Base-by-base conservation (phyloP, 306 rosid species). In the Fragaria vesca region DNA sequence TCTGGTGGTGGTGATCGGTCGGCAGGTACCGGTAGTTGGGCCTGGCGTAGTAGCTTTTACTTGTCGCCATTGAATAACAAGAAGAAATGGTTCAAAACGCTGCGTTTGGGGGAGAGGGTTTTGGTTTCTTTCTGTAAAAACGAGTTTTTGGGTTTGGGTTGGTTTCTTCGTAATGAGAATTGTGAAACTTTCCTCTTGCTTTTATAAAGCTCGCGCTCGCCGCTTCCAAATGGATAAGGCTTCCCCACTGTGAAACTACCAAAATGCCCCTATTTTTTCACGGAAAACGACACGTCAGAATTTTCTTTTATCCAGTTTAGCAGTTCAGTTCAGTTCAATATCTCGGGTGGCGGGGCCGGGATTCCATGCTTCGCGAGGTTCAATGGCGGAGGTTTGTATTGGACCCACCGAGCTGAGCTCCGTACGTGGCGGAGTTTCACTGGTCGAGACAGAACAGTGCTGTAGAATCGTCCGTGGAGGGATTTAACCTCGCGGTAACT, bases 161-260 rank as follows among this genome's bases (percentile, higher is more conserved):
- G 40, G 38, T 62, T 82, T 79, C 78, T 72, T 12, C 4, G 15
- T 66, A 76, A 20, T 15, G 55, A 8, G 57, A 32, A 46, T 21
- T 51, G 79, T 24, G 66, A 72, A 45, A 68, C 55, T 42, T 46
- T 8, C 61, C 18, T 18, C 12, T 45, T 26, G 91, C 83, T 86
- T 87, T 85, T 91, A 91, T 91, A 89, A 65, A 84, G 86, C 72
- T 78, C 74, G 6, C 79, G 45, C 48, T 76, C 5, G 80, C 79
- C 15, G 74, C 81, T 74, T 81, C 69, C 60, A 65, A 81, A 54
- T 79, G 95, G 97, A 92, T 92, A 88, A 90, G 95, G 74, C 83
- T 81, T 38, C 1, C 24, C 83, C 28, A 5, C 43, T 21, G 1
- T 0, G 8, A 0, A 0, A 83, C 62, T 86, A 75, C 90, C 75